Percentiles rank a stretch among this genome's conserved stretches.
Evolutionary conservation across 2,329 filamentous ascomycete species (phyloP).

Genomic region (Capronia americana): DNA sequence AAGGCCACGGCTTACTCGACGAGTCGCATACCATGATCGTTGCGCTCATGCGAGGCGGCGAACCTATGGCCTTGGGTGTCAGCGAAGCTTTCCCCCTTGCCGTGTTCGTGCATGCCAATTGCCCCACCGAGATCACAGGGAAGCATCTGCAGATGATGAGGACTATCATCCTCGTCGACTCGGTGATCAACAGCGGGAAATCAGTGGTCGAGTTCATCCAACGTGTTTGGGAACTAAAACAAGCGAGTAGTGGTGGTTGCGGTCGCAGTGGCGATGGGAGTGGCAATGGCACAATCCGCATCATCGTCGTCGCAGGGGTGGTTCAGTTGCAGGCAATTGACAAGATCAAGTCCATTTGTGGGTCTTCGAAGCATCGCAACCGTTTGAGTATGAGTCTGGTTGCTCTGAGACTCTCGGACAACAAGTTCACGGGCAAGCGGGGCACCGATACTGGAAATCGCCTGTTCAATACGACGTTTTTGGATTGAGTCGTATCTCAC

Average conservation of each 20-base stretch:
- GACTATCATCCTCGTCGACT: neutral
- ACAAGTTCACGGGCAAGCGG: neutral
- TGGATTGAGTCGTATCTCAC: conserved; percentile 2
- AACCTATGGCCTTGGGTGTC: neutral
- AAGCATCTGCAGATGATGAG: neutral
- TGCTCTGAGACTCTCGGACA: neutral
- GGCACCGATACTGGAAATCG: neutral
- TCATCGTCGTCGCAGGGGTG: neutral
- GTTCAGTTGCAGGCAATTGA: neutral
- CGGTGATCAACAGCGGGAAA: neutral
- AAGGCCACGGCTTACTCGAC: neutral
- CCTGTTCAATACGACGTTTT: neutral
- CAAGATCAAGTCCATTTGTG: neutral
- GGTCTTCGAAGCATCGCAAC: neutral
- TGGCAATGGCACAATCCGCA: neutral
- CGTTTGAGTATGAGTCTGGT: neutral
- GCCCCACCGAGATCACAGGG: neutral
- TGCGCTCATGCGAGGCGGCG: neutral
- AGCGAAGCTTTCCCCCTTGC: neutral
- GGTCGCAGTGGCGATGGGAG: too few species aligned
- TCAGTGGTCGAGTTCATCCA: neutral
- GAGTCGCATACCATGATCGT: neutral
- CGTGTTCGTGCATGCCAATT: neutral
- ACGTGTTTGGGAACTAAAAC: neutral
- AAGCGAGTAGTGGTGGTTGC: too few species aligned